Base-by-base conservation (phyloP, 768 basidiomycete species). In the Peribolospora kevripleyi region DNA sequence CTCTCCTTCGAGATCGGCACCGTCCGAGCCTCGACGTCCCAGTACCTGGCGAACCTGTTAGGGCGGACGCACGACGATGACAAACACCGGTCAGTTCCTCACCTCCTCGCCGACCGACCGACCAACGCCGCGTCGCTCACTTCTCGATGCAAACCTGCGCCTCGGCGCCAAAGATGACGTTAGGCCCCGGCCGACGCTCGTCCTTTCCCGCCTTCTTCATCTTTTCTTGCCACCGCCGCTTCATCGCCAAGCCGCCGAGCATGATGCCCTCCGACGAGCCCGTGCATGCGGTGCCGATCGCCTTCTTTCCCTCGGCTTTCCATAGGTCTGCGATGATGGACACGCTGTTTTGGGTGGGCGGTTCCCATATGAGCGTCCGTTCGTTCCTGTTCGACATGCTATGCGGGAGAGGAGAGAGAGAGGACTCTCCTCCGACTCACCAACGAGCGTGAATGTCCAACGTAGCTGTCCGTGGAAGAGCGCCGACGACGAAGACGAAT, bases 101-200 rank as follows among this genome's bases (percentile, higher is more conserved):
- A 25, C 25, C 25, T 25, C 25, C 25, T 1, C 25, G 25, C 25
- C 25, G 25, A 25, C 25, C 25, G 25, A 25, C 25, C 25, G 25
- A 25, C 25, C 8, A 45, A 25, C 25, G 25, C 25, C 25, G 25
- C 25, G 36, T 6, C 6, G 9, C 53, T 9, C 9, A 50, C 37
- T 79, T 80, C 66, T 80, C 79, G 42, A 80, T 70, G 3, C 77
- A 76, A 50, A 80, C 78, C 58, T 81, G 79, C 3, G 79, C 79
- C 60, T 80, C 79, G 46, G 79, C 75, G 38, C 75, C 75, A 61
- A 77, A 75, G 42, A 78, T 70, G 56, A 77, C 76, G 53, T 60
- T 60, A 57, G 61, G 51, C 54, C 55, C 50, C 42, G 57, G 43
- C 36, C 39, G 42, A 50, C 36, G 36, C 49, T 50, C 49, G 25